Evolutionary conservation across 2,329 filamentous ascomycete genomes (phyloP).

Genomic region (Coniochaeta prunicola): DNA sequence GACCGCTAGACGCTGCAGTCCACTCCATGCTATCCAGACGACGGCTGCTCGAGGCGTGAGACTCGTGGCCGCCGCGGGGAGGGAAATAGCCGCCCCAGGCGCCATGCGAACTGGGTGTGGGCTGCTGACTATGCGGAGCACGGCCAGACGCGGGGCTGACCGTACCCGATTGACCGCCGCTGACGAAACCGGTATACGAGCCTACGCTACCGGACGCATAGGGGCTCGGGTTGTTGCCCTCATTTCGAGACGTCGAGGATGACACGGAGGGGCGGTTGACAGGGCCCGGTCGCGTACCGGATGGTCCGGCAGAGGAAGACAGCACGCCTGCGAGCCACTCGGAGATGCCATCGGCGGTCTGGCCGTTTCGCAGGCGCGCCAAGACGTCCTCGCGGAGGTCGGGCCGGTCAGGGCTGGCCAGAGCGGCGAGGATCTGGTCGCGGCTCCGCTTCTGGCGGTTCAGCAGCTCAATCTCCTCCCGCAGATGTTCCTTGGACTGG

Average conservation of each 20-base stretch:
- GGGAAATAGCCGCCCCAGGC: constrained; percentile 38
- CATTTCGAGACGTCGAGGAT: constrained; percentile 6
- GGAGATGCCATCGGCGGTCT: constrained; percentile 47
- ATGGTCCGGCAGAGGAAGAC: not conserved
- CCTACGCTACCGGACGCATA: constrained; percentile 13
- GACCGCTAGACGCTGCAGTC: constrained; percentile 36
- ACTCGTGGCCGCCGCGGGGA: constrained; percentile 22
- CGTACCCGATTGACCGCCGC: not conserved
- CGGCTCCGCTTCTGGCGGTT: constrained; percentile 46
- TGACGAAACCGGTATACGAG: constrained; percentile 4
- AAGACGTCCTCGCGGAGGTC: constrained; percentile 49
- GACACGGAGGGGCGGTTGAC: not conserved
- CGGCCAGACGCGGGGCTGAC: constrained; percentile 22
- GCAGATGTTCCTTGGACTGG: constrained; percentile 55
- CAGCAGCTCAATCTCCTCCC: constrained; percentile 51
- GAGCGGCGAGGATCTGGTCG: constrained; percentile 48
- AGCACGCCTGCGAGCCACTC: constrained; percentile 37
- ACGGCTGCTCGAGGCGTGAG: not conserved
- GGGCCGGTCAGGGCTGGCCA: constrained; percentile 35
- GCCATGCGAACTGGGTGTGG: constrained; percentile 21
- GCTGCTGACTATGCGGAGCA: constrained; percentile 25
- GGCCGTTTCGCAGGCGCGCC: constrained; percentile 43
- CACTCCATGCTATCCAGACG: not conserved
- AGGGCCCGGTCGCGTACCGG: not conserved
- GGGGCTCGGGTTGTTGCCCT: not conserved